These are phyloP conservation scores for Fraxinus dipetala DNA, from an alignment of 305 asterid genomes.

Conservation along the genomic window DNA sequence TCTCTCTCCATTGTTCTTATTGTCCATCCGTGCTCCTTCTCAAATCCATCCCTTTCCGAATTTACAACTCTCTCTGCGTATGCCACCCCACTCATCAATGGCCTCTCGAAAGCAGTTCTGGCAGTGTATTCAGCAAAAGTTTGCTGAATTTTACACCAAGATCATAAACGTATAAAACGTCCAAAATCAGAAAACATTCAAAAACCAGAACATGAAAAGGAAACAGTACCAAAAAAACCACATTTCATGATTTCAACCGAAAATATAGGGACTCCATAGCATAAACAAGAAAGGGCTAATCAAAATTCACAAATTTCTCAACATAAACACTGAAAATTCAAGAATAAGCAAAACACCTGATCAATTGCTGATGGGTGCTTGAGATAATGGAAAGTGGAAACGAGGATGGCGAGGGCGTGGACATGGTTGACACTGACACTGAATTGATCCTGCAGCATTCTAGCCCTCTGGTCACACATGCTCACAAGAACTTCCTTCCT, in stretches of 20 bases:
- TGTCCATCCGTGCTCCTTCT: slow-evolving; percentile 74
- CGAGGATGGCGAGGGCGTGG: slow-evolving; percentile 87
- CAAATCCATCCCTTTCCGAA: slow-evolving; percentile 72
- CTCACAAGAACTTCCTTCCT: slow-evolving; percentile 73
- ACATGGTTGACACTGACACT: slow-evolving; percentile 91
- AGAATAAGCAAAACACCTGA: slow-evolving; percentile 46
- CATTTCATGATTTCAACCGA: background rate
- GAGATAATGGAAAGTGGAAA: slow-evolving; percentile 80
- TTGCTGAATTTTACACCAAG: slow-evolving; percentile 46
- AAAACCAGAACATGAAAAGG: background rate
- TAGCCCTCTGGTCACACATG: slow-evolving; percentile 94
- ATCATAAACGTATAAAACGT: background rate
- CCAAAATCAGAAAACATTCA: slow-evolving; percentile 7
- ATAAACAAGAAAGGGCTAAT: background rate
- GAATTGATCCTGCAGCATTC: slow-evolving; percentile 93
- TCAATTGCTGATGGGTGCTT: slow-evolving; percentile 89
- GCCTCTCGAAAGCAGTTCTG: slow-evolving; percentile 94
- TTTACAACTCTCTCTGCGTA: slow-evolving; percentile 81
- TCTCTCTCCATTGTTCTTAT: slow-evolving; percentile 80
- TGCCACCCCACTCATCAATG: slow-evolving; percentile 85
- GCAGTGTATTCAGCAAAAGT: slow-evolving; percentile 91
- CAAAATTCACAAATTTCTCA: slow-evolving; percentile 7
- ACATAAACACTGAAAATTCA: background rate
- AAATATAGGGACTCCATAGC: background rate
- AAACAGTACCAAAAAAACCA: background rate